Conservation (phyloP, 768 basidiomycete genomes). For the Amyloporia xantha region DNA sequence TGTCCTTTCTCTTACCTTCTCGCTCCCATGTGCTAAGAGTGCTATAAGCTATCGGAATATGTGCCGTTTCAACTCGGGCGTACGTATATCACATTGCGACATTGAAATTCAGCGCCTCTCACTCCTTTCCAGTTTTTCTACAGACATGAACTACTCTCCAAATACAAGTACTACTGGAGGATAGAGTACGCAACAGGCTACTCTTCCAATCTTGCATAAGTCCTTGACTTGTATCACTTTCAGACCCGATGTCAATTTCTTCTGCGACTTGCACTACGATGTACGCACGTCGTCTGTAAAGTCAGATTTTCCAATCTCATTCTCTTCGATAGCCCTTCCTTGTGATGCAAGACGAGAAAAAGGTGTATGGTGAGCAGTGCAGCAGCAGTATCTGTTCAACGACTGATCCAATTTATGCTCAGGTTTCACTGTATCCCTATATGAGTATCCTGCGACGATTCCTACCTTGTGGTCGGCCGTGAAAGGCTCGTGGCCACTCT, state of each 20-base stretch:
- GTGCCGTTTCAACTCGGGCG: conserved; percentile 93
- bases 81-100: conserved; percentile 28
- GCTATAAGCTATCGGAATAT: conserved; percentile 75
- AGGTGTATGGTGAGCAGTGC: conserved; percentile 47
- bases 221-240: neutral
- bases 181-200: conserved; percentile 41
- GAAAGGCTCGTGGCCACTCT: conserved; percentile 39
- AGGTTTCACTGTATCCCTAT: conserved; percentile 71
- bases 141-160: conserved; percentile 35
- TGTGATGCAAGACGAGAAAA: conserved; percentile 48
- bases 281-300: conserved; percentile 13
- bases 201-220: no score
- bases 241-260: conserved; percentile 51
- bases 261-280: conserved; percentile 50
- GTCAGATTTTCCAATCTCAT: neutral
- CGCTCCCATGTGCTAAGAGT: neutral
- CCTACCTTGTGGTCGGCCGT: conserved; percentile 67
- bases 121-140: conserved; percentile 42
- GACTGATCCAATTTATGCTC: conserved; percentile 15
- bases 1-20: conserved; percentile 11
- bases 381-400: no score
- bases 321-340: conserved; percentile 39
- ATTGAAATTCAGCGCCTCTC: neutral
- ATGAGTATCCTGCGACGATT: conserved; percentile 71
- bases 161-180: conserved; percentile 43